Conservation (phyloP, 2,329 filamentous ascomycete species). For the Colletotrichum camelliae region DNA sequence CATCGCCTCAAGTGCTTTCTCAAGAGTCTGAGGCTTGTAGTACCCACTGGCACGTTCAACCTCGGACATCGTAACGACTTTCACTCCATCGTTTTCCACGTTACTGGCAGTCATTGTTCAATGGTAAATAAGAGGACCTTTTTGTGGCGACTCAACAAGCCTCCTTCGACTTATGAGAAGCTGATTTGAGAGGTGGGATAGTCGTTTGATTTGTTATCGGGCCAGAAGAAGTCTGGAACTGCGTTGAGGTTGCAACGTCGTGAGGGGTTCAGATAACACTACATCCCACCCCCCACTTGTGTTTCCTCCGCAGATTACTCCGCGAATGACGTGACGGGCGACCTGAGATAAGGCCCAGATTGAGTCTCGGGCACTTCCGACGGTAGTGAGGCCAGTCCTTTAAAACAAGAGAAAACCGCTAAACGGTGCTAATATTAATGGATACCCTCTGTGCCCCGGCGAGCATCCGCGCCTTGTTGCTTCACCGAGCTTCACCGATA, state of each 20-base stretch:
- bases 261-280: not conserved
- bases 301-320: not conserved
- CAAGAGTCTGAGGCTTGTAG: conserved; percentile 45
- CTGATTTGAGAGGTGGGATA: not conserved
- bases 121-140: not conserved
- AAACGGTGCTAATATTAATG: not conserved
- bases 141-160: not conserved
- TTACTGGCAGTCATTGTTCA: not conserved
- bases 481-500: not conserved
- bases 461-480: not conserved
- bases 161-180: not conserved
- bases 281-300: not conserved
- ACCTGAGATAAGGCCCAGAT: not conserved
- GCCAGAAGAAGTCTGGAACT: not conserved
- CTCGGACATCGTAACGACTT: not conserved
- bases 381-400: not conserved
- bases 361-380: not conserved
- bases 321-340: not conserved
- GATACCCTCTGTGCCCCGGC: not conserved
- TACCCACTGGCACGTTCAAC: not conserved
- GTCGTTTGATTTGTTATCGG: not conserved
- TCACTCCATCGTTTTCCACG: not conserved
- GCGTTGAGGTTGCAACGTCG: not conserved
- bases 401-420: not conserved
- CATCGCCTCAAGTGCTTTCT: conserved; percentile 56